These are phyloP conservation scores for Pharus latifolius DNA, from an alignment of 176 grass and related monocot species.

Conservation along the genomic window DNA sequence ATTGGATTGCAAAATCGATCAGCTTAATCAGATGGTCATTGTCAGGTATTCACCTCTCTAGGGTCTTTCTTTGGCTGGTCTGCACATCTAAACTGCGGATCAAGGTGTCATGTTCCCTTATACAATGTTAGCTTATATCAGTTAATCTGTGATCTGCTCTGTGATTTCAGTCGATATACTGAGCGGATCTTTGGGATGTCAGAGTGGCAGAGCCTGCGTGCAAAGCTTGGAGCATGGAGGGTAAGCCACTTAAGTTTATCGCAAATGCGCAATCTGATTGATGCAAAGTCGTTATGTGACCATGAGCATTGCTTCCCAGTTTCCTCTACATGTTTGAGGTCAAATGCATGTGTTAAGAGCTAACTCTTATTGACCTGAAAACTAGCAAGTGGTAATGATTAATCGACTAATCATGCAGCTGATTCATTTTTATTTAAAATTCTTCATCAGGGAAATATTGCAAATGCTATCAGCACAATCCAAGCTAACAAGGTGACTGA, in stretches of 20 bases:
- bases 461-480: constrained; percentile 74
- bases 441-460: constrained; percentile 58
- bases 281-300: neutral
- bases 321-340: neutral
- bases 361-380: neutral
- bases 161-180: constrained; percentile 58
- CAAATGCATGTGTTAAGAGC: neutral
- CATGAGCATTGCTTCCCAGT: neutral
- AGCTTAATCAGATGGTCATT: constrained; percentile 66
- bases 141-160: neutral
- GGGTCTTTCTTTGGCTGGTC: neutral
- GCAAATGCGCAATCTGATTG: neutral
- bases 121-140: neutral
- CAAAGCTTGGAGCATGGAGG: constrained; percentile 83
- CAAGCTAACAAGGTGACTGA: constrained; percentile 80
- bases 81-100: neutral
- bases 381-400: neutral
- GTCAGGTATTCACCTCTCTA: constrained; percentile 40
- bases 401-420: neutral
- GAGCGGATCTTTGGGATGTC: constrained; percentile 58
- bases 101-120: neutral
- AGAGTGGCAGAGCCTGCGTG: constrained; percentile 75
- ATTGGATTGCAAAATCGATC: constrained; percentile 75
- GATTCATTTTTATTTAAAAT: neutral
- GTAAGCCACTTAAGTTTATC: constrained; percentile 19